Percentiles rank a stretch among this genome's conserved stretches.
Evolutionary conservation across 2,329 filamentous ascomycete genomes (phyloP).

Genomic region (Trichoderma aggressivum): DNA sequence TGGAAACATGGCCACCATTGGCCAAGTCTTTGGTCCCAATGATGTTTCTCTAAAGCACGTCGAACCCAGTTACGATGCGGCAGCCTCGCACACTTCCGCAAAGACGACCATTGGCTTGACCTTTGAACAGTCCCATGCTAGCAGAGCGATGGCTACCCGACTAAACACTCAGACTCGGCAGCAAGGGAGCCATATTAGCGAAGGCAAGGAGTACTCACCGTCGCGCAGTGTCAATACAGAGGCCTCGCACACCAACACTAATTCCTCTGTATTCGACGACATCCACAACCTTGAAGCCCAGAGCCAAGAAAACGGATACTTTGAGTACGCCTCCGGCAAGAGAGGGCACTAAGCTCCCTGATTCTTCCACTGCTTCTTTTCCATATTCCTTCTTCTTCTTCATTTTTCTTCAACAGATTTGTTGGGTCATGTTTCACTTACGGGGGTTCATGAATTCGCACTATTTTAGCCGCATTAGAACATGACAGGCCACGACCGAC

Average conservation of each 20-base stretch:
- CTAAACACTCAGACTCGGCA: conserved; percentile 16
- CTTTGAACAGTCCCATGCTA: conserved; percentile 22
- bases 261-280: conserved; percentile 27
- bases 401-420: background rate
- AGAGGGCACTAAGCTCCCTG: background rate
- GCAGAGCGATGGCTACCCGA: background rate
- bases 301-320: conserved; percentile 27
- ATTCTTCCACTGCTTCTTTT: background rate
- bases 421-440: conserved; percentile 1
- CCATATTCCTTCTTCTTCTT: background rate
- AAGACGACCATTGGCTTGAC: conserved; percentile 20
- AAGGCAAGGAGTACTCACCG: conserved; percentile 25
- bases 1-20: conserved; percentile 21
- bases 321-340: conserved; percentile 15
- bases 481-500: background rate
- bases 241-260: conserved; percentile 19
- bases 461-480: conserved; percentile 3
- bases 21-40: conserved; percentile 35
- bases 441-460: background rate
- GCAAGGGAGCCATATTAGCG: conserved; percentile 38
- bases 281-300: conserved; percentile 33
- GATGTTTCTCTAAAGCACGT: conserved; percentile 37
- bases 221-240: conserved; percentile 25
- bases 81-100: background rate
- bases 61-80: conserved; percentile 20